Evolutionary conservation across 805 yeast species (phyloP), one percentile per base, ranked within the genome.

Genomic region (Zygoascus flipseniorum): DNA sequence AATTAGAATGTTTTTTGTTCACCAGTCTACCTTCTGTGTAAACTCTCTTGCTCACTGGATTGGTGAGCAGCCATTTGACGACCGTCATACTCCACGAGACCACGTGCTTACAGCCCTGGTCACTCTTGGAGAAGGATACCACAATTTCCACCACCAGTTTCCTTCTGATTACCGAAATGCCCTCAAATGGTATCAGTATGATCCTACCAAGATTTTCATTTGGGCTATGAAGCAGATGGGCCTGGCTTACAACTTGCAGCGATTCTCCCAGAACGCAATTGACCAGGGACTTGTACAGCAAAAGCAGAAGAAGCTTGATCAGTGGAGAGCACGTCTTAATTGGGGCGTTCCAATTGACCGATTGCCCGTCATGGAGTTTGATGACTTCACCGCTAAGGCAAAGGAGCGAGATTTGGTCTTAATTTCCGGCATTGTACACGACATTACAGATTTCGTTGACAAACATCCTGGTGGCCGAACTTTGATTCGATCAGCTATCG

Each of bases 291-390:
- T 82, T 23, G 81, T 92, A 19, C 87, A 83, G 62, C 96, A 89
- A 66, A 84, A 83, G 66, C 98, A 90, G 70, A 82, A 82, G 69
- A 72, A 83, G 56, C 75, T 90, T 26, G 95, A 90, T 69, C 74
- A 80, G 56, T 81, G 87, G 72, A 76, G 93, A 58, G 75, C 88
- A 11, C 81, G 82, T 58, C 76, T 90, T 55, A 86, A 87, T 71
- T 90, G 97, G 97, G 97, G 97, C 19, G 86, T 90, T 1, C 95
- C 97, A 2, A 84, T 92, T 52, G 92, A 89, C 58, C 84, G 83
- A 66, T 74, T 90, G 14, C 97, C 98, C 0, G 77, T 83, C 31
- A 67, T 80, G 58, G 78, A 80, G 53, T 76, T 76, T 47, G 80
- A 76, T 48, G 82, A 78, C 57, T 80, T 79, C 68, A 69, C 66